These are phyloP conservation scores for Berberis vulgaris DNA, from an alignment of 164 flowering plant genomes.

Conservation along the genomic window DNA sequence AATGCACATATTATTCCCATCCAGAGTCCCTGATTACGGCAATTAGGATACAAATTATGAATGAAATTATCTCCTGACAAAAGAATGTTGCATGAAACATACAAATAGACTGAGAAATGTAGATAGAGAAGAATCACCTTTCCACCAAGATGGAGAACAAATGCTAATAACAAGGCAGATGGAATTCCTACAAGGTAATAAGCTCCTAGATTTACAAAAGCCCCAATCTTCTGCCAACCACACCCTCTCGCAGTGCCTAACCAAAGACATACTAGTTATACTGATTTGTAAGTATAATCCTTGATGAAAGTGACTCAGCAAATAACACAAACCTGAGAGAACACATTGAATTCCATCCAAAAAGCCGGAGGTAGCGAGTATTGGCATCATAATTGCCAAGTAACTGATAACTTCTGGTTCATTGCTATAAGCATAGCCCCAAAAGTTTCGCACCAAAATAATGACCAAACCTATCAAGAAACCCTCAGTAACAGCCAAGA, in stretches of 20 bases:
- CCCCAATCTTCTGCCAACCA: conserved; percentile 84
- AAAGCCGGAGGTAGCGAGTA: conserved; percentile 53
- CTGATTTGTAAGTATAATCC: not conserved
- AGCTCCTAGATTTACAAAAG: conserved; percentile 59
- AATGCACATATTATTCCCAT: conserved; percentile 59
- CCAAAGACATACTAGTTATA: not conserved
- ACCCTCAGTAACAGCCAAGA: conserved; percentile 36
- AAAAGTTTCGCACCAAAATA: conserved; percentile 38
- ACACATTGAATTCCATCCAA: conserved; percentile 67
- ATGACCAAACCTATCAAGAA: conserved; percentile 31
- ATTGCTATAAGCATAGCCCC: conserved; percentile 69
- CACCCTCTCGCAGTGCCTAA: conserved; percentile 76
- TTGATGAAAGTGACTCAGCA: not conserved
- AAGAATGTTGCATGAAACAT: not conserved
- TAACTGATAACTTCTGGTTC: conserved; percentile 52
- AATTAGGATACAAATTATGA: not conserved
- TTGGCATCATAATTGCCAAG: conserved; percentile 61
- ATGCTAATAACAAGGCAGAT: conserved; percentile 41
- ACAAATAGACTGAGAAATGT: not conserved
- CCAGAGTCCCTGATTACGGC: conserved; percentile 63
- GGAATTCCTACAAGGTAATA: conserved; percentile 75
- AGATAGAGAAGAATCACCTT: conserved; percentile 28
- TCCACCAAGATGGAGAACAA: conserved; percentile 56
- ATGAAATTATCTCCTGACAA: not conserved
- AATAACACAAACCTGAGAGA: conserved; percentile 48